Evolutionary conservation across 148 eudicot genomes (phyloP), one percentile per base, ranked within the genome.

Genomic region (Salicornia ramosissima): DNA sequence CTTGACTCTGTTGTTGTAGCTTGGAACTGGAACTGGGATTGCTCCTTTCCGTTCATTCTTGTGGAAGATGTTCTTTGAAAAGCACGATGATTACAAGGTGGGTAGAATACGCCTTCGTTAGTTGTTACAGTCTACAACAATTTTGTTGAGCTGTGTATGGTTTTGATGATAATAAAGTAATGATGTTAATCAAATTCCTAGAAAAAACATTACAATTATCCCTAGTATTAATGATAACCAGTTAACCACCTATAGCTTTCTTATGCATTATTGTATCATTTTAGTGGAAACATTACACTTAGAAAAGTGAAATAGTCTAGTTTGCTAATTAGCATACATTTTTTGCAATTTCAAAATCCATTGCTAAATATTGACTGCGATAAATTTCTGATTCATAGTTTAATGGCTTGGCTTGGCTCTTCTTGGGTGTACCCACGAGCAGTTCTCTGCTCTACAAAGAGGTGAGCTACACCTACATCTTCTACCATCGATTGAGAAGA

Each of bases 51-150:
- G 99, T 65, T 68, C 90, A 65, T 95, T 89, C 82, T 82, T 95
- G 83, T 95, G 99, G 99, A 95, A 95, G 68, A 95, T 95, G 94
- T 86, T 95, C 84, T 95, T 89, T 16, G 97, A 95, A 83, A 87
- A 95, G 85, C 87, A 95, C 22, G 91, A 95, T 1, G 96, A 91
- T 82, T 95, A 91, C 81, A 75, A 91, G 97, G 98, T 94, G 15
- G 19, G 73, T 66, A 53, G 53, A 53, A 47, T 68, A 21, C 43
- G 59, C n/a, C 36, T 30, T 22, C 36, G 10, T n/a, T n/a, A n/a
- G n/a, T n/a, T n/a, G n/a, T n/a, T n/a, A n/a, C n/a, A n/a, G n/a
- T n/a, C n/a, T n/a, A n/a, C n/a, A n/a, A n/a, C n/a, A n/a, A n/a
- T n/a, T n/a, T n/a, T n/a, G n/a, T n/a, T n/a, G n/a, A n/a, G n/a